Conservation (phyloP, 306 rosid species). For the Geum urbanum region DNA sequence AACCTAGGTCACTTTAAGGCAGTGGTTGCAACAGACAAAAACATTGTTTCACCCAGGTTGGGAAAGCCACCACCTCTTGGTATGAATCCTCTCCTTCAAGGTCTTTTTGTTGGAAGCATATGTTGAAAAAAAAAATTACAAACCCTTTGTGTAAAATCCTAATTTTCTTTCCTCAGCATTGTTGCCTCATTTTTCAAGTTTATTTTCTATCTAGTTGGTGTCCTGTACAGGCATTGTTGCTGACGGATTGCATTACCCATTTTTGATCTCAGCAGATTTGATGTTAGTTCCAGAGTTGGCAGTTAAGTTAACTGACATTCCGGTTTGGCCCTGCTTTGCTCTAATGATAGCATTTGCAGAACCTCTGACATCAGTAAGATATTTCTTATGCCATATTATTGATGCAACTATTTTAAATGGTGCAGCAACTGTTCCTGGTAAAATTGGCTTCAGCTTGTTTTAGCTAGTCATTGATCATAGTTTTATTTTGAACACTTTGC, state of each 20-base stretch:
- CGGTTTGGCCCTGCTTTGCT: conserved; percentile 68
- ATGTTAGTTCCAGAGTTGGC: conserved; percentile 62
- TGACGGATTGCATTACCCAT: conserved; percentile 6
- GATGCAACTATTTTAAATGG: neutral
- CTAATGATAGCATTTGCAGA: conserved; percentile 85
- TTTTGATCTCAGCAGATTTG: conserved; percentile 46
- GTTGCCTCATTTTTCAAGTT: too few relatives aligned
- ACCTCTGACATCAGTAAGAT: conserved; percentile 72
- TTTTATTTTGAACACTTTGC: neutral
- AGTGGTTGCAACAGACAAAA: conserved; percentile 83
- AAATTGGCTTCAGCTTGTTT: conserved; percentile 17
- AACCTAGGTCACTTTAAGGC: conserved; percentile 77
- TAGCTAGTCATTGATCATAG: conserved; percentile 13
- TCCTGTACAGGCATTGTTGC: neutral
- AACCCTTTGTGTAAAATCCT: neutral
- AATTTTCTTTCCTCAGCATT: neutral
- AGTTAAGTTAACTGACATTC: conserved; percentile 54
- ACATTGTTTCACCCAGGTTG: conserved; percentile 57
- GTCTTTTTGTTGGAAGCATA: neutral
- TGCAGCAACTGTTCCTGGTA: conserved; percentile 14
- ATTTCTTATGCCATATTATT: conserved; percentile 19
- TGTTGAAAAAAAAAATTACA: neutral
- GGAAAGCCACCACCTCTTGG: conserved; percentile 75
- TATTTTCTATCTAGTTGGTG: neutral
- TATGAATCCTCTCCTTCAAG: conserved; percentile 33